Conservation (phyloP, 2,329 filamentous ascomycete species). For the Nannizzia gypsea region DNA sequence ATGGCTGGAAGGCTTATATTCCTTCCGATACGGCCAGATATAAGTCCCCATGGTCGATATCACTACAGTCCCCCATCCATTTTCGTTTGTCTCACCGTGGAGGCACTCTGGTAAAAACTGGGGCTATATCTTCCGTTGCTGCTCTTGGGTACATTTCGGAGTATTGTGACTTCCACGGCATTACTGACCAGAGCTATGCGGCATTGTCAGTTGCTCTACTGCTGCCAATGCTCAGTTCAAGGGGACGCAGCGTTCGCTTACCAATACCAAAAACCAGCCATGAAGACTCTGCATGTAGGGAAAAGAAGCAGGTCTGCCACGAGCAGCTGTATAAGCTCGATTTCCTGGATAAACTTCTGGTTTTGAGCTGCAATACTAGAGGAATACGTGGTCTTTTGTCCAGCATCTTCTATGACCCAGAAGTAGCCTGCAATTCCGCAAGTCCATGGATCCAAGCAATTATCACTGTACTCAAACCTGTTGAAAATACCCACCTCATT, state of each 20-base stretch:
- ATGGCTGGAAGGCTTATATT: conserved; percentile 12
- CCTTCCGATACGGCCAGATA: conserved; percentile 1
- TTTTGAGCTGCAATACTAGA: neutral
- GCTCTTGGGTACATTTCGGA: conserved; percentile 16
- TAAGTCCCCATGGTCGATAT: conserved; percentile 8
- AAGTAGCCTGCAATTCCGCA: neutral
- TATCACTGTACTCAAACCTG: neutral
- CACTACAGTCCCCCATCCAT: neutral
- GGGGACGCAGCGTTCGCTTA: neutral
- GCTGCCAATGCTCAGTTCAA: conserved; percentile 12
- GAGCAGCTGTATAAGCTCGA: neutral
- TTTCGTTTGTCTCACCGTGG: neutral
- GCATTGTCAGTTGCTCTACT: conserved; percentile 19
- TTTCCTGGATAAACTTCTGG: neutral
- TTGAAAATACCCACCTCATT: neutral
- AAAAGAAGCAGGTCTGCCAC: neutral
- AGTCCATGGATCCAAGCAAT: neutral
- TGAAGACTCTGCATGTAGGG: neutral
- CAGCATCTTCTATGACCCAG: neutral
- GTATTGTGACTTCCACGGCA: conserved; percentile 16
- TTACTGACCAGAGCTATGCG: conserved; percentile 17
- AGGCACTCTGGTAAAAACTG: neutral
- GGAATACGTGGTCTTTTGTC: neutral
- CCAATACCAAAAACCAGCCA: neutral
- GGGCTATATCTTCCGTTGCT: conserved; percentile 12